These are phyloP conservation scores for Wickerhamiella sorbophila DNA, from an alignment of 805 yeast genomes.

Conservation along the genomic window DNA sequence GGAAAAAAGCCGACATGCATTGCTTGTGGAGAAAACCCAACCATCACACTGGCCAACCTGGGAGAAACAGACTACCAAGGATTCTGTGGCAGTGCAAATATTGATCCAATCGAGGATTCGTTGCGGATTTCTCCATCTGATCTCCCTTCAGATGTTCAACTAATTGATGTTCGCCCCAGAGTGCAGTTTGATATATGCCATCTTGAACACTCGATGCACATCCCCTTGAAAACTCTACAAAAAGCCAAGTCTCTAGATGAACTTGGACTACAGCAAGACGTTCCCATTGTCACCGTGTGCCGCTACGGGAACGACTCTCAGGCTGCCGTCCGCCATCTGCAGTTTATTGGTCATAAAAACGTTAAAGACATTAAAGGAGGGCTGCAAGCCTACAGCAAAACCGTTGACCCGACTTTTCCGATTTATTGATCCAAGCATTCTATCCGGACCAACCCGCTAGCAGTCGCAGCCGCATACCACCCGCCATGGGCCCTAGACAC, in stretches of 20 bases:
- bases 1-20: conserved; percentile 43
- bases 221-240: conserved; percentile 44
- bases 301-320: conserved; percentile 88
- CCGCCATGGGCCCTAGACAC: conserved; percentile 32
- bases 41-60: conserved; percentile 35
- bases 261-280: conserved; percentile 11
- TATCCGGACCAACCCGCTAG: conserved; percentile 37
- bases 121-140: conserved; percentile 23
- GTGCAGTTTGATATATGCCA: conserved; percentile 61
- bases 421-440: conserved; percentile 32
- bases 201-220: conserved; percentile 43
- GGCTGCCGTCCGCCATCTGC: conserved; percentile 46
- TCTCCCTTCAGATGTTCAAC: conserved; percentile 2
- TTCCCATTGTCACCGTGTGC: conserved; percentile 51
- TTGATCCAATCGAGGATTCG: conserved; percentile 37
- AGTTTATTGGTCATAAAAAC: conserved; percentile 32
- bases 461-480: conserved; percentile 40
- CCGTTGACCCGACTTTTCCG: conserved; percentile 48
- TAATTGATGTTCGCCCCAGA: conserved; percentile 68
- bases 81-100: conserved; percentile 55
- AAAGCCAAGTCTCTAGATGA: conserved; percentile 20
- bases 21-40: conserved; percentile 45
- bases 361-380: conserved; percentile 73
- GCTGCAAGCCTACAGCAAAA: conserved; percentile 46
- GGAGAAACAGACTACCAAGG: conserved; percentile 44